These are phyloP conservation scores for Skeletonema menzelii DNA, from an alignment of 108 stramenopile species.

Conservation along the genomic window DNA sequence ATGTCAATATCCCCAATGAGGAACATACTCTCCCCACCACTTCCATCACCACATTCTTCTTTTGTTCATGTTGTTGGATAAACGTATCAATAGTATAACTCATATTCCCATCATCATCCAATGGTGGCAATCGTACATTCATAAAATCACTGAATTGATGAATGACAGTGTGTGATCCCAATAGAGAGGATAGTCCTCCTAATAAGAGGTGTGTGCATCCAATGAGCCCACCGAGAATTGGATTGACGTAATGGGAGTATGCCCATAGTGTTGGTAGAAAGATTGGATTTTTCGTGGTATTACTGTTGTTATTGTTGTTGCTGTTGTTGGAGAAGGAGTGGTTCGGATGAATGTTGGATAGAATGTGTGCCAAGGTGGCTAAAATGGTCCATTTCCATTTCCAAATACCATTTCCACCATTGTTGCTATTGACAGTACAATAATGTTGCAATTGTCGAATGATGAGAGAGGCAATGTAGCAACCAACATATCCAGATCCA, in stretches of 20 bases:
- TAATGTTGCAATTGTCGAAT: background rate
- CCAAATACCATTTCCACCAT: background rate
- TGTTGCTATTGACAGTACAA: background rate
- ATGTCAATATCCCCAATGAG: background rate
- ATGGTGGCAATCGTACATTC: slow-evolving; percentile 10
- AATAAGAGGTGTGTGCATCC: slow-evolving; percentile 1
- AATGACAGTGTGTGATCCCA: background rate
- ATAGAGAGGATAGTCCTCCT: background rate
- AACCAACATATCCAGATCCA: slow-evolving; percentile 21
- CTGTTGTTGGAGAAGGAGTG: background rate
- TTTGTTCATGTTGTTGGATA: background rate
- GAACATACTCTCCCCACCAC: background rate
- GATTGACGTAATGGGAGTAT: background rate
- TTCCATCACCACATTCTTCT: background rate
- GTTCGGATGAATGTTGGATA: background rate
- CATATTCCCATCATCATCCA: slow-evolving; percentile 9
- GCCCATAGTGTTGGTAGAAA: slow-evolving; percentile 3
- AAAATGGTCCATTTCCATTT: slow-evolving; percentile 1
- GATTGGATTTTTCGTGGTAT: background rate
- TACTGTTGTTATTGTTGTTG: background rate
- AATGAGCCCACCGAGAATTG: background rate
- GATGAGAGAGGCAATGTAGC: slow-evolving; percentile 17
- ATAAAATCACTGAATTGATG: background rate
- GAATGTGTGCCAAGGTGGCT: background rate
- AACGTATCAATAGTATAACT: background rate